Base-by-base conservation (phyloP, 768 basidiomycete genomes). In the Pseudohyphozyma bogoriensis region DNA sequence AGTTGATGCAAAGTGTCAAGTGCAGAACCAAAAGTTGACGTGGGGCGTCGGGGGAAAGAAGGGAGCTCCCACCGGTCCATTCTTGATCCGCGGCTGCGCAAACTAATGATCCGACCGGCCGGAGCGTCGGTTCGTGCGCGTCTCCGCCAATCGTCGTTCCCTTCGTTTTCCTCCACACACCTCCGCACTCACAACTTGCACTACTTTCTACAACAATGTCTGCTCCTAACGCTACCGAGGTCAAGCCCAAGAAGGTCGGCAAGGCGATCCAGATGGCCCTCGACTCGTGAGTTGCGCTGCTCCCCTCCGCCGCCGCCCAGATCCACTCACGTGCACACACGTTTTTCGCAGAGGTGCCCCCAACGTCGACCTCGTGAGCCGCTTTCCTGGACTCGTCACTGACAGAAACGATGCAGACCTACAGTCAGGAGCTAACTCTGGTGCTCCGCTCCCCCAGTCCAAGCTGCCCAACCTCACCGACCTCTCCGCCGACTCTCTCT, bases 401-500 rank as follows among this genome's bases (percentile, higher is more conserved):
- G 26, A 9, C 20, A 44, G 22, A 24, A n/a, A n/a, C 39, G 32
- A 31, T 33, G 29, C 36, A 28, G 9, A 10, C 11, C 11, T 18
- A 11, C 47, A 12, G 6, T 15, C 5, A 16, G 29, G 28, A 13
- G 20, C 51, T 24, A 9, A 31, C 33, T 2, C 11, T 15, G 26
- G 24, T 28, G 7, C 24, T 20, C 26, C n/a, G 15, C 36, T 20
- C 39, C 7, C 22, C 24, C 47, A 60, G 58, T 20, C 56, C 1
- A 51, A 50, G 1, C 46, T 66, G 33, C 65, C 65, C 28, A 51
- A 66, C 47, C 47, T 64, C n/a, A 54, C 28, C 10, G 63, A 64
- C 56, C 40, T 42, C 8, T 75, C 66, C 29, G 74, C 79, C 2
- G 81, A 81, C 24, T 74, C 73, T 60, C 76, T 82, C 58, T 82